Evolutionary conservation across 2,329 filamentous ascomycete genomes (phyloP), one percentile per base, ranked within the genome.

Genomic region (Pestalotiopsis sp.): DNA sequence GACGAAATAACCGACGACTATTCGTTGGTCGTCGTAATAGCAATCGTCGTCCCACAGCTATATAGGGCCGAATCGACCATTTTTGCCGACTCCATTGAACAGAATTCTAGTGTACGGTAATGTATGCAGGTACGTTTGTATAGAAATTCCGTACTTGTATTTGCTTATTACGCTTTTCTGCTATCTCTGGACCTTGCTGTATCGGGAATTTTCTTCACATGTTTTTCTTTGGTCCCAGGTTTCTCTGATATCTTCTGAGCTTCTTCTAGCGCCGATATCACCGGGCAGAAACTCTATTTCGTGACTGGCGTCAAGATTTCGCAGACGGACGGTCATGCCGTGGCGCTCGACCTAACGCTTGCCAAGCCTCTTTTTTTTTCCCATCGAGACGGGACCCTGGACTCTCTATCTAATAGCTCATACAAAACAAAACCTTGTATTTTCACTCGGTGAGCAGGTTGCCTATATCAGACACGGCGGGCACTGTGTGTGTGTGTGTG

Each of bases 51-150:
- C 56, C 26, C 56, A 35, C 26, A 17, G 26, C 17, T 35, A 13
- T 61, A 61, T 61, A 61, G 58, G 58, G 26, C 58, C 58, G 58
- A 61, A 13, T 61, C 58, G 30, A 61, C 35, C 4, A 17, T 39
- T 39, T 61, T 10, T 20, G 9, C 17, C n/a, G 24, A 6, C 13
- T 26, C 26, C 20, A 26, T 30, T 38, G 26, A 52, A 20, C 17
- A n/a, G 20, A 7, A 22, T n/a, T n/a, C 17, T n/a, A 52, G 9
- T 52, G 30, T 35, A 52, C 44, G 44, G 44, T 48, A 17, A 24
- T 13, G 40, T 14, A 26, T 58, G 56, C 56, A 58, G 56, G 56
- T 58, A 58, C 56, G 20, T 58, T 17, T 30, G 24, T 38, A 24
- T 9, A 7, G 26, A 26, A 1, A 52, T 52, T n/a, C 17, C 9